Evolutionary conservation across 2,329 filamentous ascomycete species (phyloP).

Genomic region (Colletotrichum sp.): DNA sequence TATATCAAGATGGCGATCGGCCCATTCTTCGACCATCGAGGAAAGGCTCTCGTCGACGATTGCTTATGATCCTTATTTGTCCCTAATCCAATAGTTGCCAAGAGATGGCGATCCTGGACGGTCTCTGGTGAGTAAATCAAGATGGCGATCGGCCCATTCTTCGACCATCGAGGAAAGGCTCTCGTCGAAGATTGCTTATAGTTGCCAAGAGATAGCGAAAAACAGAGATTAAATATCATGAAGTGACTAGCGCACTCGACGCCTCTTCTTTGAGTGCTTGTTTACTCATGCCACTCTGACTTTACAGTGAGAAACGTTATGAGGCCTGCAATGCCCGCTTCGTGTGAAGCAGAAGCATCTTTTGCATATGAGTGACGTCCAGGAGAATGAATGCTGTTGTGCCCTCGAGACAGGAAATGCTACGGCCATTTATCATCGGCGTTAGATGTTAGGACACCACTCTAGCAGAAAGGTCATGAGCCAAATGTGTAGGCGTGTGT

Average conservation of each 20-base stretch:
- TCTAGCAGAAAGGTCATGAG: neutral
- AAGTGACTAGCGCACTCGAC: neutral
- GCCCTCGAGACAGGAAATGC: neutral
- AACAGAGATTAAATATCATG: neutral
- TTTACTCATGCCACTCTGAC: neutral
- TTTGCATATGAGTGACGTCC: neutral
- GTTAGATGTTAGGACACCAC: neutral
- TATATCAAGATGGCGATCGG: neutral
- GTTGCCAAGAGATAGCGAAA: neutral
- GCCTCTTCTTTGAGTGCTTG: neutral
- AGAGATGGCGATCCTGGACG: too few species aligned
- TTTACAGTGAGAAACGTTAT: neutral
- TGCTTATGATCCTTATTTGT: neutral
- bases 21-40: neutral
- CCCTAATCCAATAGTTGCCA: neutral
- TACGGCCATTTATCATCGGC: neutral
- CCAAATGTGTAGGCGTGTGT: neutral
- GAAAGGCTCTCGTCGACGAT: neutral
- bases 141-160: too few species aligned
- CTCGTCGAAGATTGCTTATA: too few species aligned
- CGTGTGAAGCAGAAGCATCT: neutral
- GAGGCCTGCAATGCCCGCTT: neutral
- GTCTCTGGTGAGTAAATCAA: too few species aligned
- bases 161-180: too few species aligned
- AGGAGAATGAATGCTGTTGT: neutral